phyloP scores from a whole-genome alignment of 2,329 filamentous ascomycete genomes.

The Phyllosticta ampelicida region DNA sequence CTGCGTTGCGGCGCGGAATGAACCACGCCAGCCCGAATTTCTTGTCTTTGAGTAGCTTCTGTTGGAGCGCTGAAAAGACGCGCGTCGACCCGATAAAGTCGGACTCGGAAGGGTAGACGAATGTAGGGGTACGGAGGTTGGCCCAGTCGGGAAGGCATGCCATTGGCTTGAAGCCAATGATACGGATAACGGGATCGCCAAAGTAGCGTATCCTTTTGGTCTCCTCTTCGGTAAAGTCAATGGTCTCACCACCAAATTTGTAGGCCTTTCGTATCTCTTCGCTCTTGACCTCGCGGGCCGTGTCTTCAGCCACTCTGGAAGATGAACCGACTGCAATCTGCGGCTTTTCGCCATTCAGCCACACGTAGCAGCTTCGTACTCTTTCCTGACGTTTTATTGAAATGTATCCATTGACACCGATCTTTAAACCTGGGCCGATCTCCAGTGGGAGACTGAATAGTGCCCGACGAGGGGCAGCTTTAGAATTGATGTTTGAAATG shows the following conservation, averaged over 20 bases:
- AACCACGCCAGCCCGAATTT: constrained; percentile 88
- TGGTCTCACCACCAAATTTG: constrained; percentile 86
- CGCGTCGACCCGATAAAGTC: constrained; percentile 83
- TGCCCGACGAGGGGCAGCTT: constrained; percentile 72
- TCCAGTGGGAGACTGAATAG: constrained; percentile 84
- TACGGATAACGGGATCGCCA: constrained; percentile 69
- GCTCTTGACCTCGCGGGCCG: constrained; percentile 65
- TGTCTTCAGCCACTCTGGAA: constrained; percentile 66
- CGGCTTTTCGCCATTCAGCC: constrained; percentile 72
- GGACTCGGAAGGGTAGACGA: constrained; percentile 89
- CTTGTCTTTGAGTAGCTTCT: constrained; percentile 67
- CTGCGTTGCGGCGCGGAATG: constrained; percentile 68
- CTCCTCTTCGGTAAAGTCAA: constrained; percentile 79
- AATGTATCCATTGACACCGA: constrained; percentile 90
- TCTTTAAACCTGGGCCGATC: constrained; percentile 70
- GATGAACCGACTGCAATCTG: constrained; percentile 70
- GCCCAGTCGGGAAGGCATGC: constrained; percentile 70
- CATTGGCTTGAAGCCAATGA: constrained; percentile 87
- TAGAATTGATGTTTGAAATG: constrained; percentile 81
- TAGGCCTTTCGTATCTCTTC: constrained; percentile 81
- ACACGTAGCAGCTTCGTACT: constrained; percentile 76
- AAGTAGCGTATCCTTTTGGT: constrained; percentile 68
- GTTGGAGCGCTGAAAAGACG: constrained; percentile 82
- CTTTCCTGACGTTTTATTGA: constrained; percentile 75
- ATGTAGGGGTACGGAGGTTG: constrained; percentile 73